Evolutionary conservation across 2,329 filamentous ascomycete species (phyloP).

Genomic region (Cadophora luteo-olivacea): DNA sequence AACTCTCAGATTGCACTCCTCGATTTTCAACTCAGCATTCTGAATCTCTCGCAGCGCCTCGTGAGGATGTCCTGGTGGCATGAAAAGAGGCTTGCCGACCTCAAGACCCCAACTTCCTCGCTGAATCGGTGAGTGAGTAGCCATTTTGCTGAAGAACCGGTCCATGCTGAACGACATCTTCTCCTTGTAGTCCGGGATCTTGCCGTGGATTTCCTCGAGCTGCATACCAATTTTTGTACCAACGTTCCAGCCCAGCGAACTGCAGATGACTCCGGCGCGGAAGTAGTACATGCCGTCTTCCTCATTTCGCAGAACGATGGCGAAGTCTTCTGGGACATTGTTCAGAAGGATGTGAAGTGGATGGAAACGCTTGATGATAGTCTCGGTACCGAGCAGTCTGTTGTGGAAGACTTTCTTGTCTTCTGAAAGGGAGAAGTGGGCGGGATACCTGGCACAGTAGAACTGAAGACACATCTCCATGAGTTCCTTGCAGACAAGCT

Average conservation of each 20-base stretch:
- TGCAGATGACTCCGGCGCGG: conserved; percentile 79
- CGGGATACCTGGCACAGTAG: conserved; percentile 77
- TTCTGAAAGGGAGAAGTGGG: conserved; percentile 68
- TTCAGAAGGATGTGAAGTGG: conserved; percentile 76
- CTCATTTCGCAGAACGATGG: conserved; percentile 74
- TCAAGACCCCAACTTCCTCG: conserved; percentile 86
- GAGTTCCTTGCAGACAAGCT: conserved; percentile 81
- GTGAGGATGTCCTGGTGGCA: conserved; percentile 72
- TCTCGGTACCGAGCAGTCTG: conserved; percentile 66
- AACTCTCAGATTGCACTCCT: conserved; percentile 73
- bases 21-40: conserved; percentile 58
- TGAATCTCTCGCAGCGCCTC: conserved; percentile 66
- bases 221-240: conserved; percentile 74
- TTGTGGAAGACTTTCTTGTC: conserved; percentile 70
- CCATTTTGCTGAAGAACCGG: conserved; percentile 80
- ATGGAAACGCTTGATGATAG: conserved; percentile 64
- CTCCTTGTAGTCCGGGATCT: conserved; percentile 83
- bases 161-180: conserved; percentile 92
- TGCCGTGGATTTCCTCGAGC: conserved; percentile 73
- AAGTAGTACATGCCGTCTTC: conserved; percentile 75
- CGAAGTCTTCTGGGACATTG: conserved; percentile 87
- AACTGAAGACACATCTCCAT: conserved; percentile 90
- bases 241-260: conserved; percentile 80
- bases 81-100: conserved; percentile 75
- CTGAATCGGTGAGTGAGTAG: conserved; percentile 77